A percentile compares a stretch with the other conserved stretches of the same genome.
Conservation (phyloP, 2,329 filamentous ascomycete genomes). For the Nemania sp. region DNA sequence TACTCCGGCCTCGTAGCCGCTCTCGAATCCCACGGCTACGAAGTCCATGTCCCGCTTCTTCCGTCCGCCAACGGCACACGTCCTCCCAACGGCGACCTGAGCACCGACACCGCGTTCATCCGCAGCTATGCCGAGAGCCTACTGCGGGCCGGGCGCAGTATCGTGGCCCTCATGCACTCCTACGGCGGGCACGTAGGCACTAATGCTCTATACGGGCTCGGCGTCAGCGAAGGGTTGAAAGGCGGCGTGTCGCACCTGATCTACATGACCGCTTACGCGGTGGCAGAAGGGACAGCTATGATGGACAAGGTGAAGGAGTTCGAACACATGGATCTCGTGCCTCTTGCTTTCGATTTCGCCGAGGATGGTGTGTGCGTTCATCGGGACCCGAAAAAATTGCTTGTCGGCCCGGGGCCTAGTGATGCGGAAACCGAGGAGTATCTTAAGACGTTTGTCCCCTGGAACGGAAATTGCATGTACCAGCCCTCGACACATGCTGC, state of each 20-base stretch:
- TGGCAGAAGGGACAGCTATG: conserved; percentile 14
- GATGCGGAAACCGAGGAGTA: conserved; percentile 20
- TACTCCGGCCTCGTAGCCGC: conserved; percentile 17
- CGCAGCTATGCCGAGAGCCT: conserved; percentile 29
- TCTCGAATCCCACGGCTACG: conserved; percentile 21
- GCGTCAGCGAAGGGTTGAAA: conserved; percentile 10
- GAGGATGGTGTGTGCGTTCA: conserved; percentile 15
- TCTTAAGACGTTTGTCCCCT: conserved; percentile 12
- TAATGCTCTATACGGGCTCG: conserved; percentile 32
- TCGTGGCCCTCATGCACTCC: conserved; percentile 32
- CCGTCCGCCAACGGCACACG: conserved; percentile 24
- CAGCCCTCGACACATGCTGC: conserved; percentile 17
- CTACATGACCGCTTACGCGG: conserved; percentile 27
- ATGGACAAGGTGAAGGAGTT: conserved; percentile 23
- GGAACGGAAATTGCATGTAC: conserved; percentile 27
- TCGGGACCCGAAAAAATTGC: conserved; percentile 12
- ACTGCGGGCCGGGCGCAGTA: conserved; percentile 22
- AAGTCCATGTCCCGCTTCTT: conserved; percentile 25
- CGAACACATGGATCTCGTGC: conserved; percentile 10
- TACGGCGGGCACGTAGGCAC: conserved; percentile 37
- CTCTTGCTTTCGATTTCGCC: conserved; percentile 18
- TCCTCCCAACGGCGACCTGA: conserved; percentile 32
- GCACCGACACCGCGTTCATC: conserved; percentile 28
- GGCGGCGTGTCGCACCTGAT: conserved; percentile 34
- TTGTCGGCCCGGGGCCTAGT: conserved; percentile 8